Conservation (phyloP, 805 yeast species). For the Clavispora carvajalis region DNA sequence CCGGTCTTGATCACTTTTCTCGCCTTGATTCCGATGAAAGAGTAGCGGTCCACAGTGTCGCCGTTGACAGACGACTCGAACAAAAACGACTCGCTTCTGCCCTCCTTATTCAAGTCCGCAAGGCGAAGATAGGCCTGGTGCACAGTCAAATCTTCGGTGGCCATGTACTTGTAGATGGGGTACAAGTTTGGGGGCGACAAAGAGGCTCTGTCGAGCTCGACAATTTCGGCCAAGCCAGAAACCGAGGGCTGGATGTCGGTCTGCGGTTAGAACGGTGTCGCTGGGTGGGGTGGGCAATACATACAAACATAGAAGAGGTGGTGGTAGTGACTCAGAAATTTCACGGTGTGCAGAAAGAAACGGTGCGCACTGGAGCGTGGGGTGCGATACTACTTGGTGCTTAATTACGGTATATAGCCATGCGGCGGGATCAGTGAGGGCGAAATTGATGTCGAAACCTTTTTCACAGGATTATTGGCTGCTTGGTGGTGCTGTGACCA, state of each 20-base stretch:
- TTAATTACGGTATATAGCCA: too few species aligned
- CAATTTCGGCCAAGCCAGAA: conserved; percentile 23
- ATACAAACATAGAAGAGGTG: conserved; percentile 18
- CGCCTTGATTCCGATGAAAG: conserved; percentile 87
- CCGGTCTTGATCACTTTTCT: conserved; percentile 81
- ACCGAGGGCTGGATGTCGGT: conserved; percentile 34
- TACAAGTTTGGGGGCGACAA: conserved; percentile 55
- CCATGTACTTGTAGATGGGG: conserved; percentile 72
- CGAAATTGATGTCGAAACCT: too few species aligned
- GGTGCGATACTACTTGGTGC: too few species aligned
- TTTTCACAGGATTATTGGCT: too few species aligned
- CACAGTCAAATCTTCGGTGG: conserved; percentile 78
- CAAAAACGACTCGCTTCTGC: conserved; percentile 65
- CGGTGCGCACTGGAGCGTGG: too few species aligned
- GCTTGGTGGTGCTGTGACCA: too few species aligned
- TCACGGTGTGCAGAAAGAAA: conserved; percentile 3
- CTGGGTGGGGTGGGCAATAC: conserved; percentile 8
- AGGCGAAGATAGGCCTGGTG: conserved; percentile 86
- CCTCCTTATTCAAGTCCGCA: conserved; percentile 52
- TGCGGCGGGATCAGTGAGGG: too few species aligned
- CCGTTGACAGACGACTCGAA: conserved; percentile 89
- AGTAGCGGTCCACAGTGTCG: conserved; percentile 82
- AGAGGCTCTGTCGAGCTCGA: conserved; percentile 12
- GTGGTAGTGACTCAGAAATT: conserved; percentile 8
- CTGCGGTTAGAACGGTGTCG: conserved; percentile 10